Evolutionary conservation across 129 eudicot species (phyloP).

Genomic region (Escallonia herrerae): DNA sequence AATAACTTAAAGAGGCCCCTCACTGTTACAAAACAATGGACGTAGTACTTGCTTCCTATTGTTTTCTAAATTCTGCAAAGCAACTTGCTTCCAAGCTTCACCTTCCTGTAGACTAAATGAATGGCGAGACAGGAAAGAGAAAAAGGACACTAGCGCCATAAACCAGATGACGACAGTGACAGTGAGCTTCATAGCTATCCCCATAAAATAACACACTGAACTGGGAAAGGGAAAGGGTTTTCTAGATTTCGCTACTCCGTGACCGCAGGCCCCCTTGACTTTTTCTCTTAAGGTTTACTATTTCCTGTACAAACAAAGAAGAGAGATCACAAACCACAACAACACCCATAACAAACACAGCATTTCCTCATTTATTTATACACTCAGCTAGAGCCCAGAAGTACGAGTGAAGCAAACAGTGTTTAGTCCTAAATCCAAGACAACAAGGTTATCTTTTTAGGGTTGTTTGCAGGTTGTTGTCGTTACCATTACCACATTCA

Average conservation of each 20-base stretch:
- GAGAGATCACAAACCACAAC: background rate
- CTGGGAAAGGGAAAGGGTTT: background rate
- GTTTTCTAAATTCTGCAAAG: background rate
- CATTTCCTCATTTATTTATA: conserved; percentile 1
- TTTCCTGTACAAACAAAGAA: conserved; percentile 8
- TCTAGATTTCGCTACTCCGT: background rate
- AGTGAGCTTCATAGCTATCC: background rate
- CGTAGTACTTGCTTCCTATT: no score
- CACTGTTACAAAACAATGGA: no score
- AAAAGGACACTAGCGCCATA: background rate
- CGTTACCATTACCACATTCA: background rate
- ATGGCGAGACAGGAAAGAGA: background rate
- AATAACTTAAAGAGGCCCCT: no score
- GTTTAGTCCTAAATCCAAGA: background rate
- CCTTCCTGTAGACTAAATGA: background rate
- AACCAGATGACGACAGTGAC: background rate
- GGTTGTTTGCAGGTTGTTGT: conserved; percentile 11
- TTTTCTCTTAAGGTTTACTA: conserved; percentile 9
- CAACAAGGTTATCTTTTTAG: conserved; percentile 7
- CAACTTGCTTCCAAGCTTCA: background rate
- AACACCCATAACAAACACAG: no score
- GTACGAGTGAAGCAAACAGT: conserved; percentile 4
- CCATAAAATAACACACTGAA: background rate
- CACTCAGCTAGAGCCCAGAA: background rate
- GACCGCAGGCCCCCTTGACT: conserved; percentile 11